Conservation (phyloP, 2,329 filamentous ascomycete species). For the Aspergillus hortae region DNA sequence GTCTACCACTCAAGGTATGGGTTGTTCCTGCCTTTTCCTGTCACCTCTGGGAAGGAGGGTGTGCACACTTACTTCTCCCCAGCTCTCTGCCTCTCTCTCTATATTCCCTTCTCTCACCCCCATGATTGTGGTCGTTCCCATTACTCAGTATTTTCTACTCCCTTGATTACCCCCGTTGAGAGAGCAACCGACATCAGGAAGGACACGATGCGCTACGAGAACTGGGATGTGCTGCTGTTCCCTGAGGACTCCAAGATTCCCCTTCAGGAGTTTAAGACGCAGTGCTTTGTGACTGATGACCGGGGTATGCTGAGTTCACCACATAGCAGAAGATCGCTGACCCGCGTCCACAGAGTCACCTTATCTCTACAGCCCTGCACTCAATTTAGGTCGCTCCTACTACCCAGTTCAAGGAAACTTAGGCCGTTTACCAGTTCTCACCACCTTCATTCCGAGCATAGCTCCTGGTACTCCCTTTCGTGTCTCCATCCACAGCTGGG, state of each 20-base stretch:
- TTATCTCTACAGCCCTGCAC: conserved; percentile 45
- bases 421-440: conserved; percentile 60
- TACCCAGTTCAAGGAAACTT: conserved; percentile 22
- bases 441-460: conserved; percentile 68
- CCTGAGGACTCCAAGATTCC: conserved; percentile 65
- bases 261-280: conserved; percentile 76
- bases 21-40: background rate
- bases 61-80: no score
- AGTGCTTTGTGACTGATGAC: conserved; percentile 65
- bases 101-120: conserved; percentile 5
- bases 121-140: conserved; percentile 5
- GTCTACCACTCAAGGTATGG: no score
- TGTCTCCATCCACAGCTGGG: conserved; percentile 74
- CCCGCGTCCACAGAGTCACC: conserved; percentile 47
- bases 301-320: conserved; percentile 33
- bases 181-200: conserved; percentile 20
- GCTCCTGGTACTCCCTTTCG: conserved; percentile 58
- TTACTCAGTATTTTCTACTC: conserved; percentile 20
- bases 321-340: conserved; percentile 5
- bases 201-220: conserved; percentile 71
- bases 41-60: conserved; percentile 1
- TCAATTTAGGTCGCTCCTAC: conserved; percentile 22
- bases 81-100: background rate
- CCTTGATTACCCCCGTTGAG: conserved; percentile 24
- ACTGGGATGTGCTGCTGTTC: conserved; percentile 84